Base-by-base conservation (phyloP, 2,329 filamentous ascomycete genomes). In the Apiospora marii region DNA sequence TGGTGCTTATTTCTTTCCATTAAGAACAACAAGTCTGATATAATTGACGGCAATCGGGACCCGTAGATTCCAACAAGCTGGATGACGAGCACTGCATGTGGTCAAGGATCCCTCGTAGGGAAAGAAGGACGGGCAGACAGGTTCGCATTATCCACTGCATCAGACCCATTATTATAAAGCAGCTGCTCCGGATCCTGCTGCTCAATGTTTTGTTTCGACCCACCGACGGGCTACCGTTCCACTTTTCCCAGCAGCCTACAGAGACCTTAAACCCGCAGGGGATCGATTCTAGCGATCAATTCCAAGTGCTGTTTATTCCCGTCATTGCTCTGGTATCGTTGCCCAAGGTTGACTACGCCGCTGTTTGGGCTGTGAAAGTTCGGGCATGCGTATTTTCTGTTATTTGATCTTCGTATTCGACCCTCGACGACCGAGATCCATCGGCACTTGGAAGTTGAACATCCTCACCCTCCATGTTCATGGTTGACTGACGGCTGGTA, bases 141-240 rank as follows among this genome's bases (percentile, higher is more conserved):
- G 8, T 7, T 41, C 10, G 49, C 24, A 14, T 27, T 51, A 51
- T 24, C 49, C 49, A 51, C 49, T 51, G 49, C n/a, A 24, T 5
- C 49, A 53, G 49, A 58, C 27, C 51, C 51, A 58, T 19, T 58
- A 58, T 58, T 58, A 58, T 16, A 58, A 58, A 30, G 27, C 27
- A 30, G 27, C 51, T 19, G 34, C 51, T 30, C 51, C 51, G 51
- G 51, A 27, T 30, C 51, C 51, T 58, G 49, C 49, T 30, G 51
- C 16, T 34, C 30, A 61, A 61, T 37, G 53, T 61, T 61, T 61
- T 61, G 53, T 61, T 61, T 61, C 53, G 53, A 61, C 53, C 53
- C 53, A 30, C 53, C 24, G 16, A 30, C 49, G 24, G 24, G 24
- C 49, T 30, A 30, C 24, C 14, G 49, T 53, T 30, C 49, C 49